Conservation (phyloP, 2,329 filamentous ascomycete species). For the Fusarium concolor region DNA sequence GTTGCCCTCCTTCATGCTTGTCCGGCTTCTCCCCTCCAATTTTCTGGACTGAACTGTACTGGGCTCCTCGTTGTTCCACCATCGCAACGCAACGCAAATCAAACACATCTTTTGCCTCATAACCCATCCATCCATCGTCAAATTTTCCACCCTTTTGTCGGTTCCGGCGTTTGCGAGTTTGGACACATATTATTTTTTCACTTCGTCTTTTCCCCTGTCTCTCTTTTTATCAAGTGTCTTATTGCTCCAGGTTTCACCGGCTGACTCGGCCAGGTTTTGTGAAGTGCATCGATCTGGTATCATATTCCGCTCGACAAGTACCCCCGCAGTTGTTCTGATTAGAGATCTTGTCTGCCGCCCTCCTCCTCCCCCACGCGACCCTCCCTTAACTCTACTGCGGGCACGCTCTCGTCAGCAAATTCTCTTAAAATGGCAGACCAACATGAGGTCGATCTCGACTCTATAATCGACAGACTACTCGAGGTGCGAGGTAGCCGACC, state of each 20-base stretch:
- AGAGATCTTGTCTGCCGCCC: slow-evolving; percentile 46
- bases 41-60: slow-evolving; percentile 12
- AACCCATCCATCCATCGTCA: slow-evolving; percentile 14
- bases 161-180: slow-evolving; percentile 31
- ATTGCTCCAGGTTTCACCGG: slow-evolving; percentile 32
- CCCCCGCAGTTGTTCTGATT: slow-evolving; percentile 47
- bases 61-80: slow-evolving; percentile 25
- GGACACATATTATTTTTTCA: slow-evolving; percentile 18
- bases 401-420: slow-evolving; percentile 54
- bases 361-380: slow-evolving; percentile 38
- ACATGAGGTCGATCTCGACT: slow-evolving; percentile 97
- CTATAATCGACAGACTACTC: slow-evolving; percentile 97
- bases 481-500: slow-evolving; percentile 98
- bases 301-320: slow-evolving; percentile 43
- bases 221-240: slow-evolving; percentile 14
- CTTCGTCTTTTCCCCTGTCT: slow-evolving; percentile 12
- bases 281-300: slow-evolving; percentile 52
- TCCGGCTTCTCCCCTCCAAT: slow-evolving; percentile 37
- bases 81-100: slow-evolving; percentile 24
- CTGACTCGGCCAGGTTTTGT: slow-evolving; percentile 45
- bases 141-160: slow-evolving; percentile 25
- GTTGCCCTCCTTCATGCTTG: slow-evolving; percentile 21
- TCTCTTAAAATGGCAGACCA: slow-evolving; percentile 68
- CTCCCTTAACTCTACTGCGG: slow-evolving; percentile 50
- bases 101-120: slow-evolving; percentile 31